Percentiles rank a stretch among this genome's conserved stretches.
Conservation (phyloP, 495 filamentous ascomycete species). For the Extremus antarcticus region DNA sequence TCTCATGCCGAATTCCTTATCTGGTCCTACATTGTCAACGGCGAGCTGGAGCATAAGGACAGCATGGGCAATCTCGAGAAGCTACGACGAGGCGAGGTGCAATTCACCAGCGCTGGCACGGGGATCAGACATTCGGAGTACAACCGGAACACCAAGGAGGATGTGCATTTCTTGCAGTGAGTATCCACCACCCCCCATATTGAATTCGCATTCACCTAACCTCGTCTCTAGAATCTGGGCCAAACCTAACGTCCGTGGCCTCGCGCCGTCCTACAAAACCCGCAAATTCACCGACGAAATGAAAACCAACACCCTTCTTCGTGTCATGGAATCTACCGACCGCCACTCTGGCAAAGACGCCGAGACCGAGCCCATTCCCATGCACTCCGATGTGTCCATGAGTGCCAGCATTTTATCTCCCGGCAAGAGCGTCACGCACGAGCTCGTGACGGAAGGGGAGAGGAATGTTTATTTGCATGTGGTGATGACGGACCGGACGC, state of each 20-base stretch:
- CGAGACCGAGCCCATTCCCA: conserved; percentile 59
- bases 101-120: conserved; percentile 70
- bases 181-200: too few relatives aligned
- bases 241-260: conserved; percentile 54
- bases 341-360: conserved; percentile 43
- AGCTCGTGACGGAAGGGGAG: conserved; percentile 49
- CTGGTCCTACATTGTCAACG: conserved; percentile 68
- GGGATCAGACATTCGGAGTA: conserved; percentile 68
- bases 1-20: conserved; percentile 74
- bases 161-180: conserved; percentile 71
- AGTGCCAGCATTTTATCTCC: conserved; percentile 49
- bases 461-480: conserved; percentile 68
- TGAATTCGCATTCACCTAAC: too few relatives aligned
- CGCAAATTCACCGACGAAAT: conserved; percentile 53
- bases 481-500: conserved; percentile 45
- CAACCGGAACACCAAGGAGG: conserved; percentile 52
- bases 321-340: conserved; percentile 60
- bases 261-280: conserved; percentile 62
- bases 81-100: conserved; percentile 67
- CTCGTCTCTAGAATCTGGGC: too few relatives aligned
- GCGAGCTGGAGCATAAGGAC: conserved; percentile 74
- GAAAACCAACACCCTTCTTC: conserved; percentile 56
- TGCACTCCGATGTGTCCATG: conserved; percentile 74
- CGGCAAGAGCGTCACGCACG: conserved; percentile 34
- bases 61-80: conserved; percentile 62